Evolutionary conservation across 139 green algal species (phyloP), one percentile per base, ranked within the genome.

Genomic region (Coccomyxa sp.): DNA sequence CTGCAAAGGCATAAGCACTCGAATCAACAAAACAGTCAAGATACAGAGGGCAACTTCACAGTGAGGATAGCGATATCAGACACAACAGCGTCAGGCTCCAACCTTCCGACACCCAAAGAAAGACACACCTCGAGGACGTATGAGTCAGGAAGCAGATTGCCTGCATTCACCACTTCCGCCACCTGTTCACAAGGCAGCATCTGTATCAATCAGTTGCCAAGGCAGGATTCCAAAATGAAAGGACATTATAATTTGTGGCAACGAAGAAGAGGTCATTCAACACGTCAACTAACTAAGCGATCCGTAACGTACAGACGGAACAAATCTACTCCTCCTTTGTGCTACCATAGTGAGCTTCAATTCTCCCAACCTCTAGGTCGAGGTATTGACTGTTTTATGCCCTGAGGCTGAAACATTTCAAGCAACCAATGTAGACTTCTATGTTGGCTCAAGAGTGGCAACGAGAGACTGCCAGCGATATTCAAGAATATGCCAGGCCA

Each of bases 121-220:
- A 38, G 76, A 14, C 76, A 83, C 77, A 97, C 89, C 71, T 93
- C 82, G 31, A 98, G 80, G 7, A 99, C 92, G 23, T 97, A 81
- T 0, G 87, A 82, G 85, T 99, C 96, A 15, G 96, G 91, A 11
- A 99, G 83, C 67, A 99, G 91, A 67, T 96, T 80, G 45, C 96
- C 96, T 3, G 68, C 25, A 21, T 86, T 84, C 27, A 96, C 95
- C 18, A 93, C 91, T 13, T 74, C 81, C 59, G 92, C 83, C 88
- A 98, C 94, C 92, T 96, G 86, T n/a, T 45, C 76, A 81, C 13
- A 25, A 76, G 23, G 25, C 71, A 78, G 71, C 66, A 23, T 74
- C 9, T 27, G 9, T 27, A 30, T 74, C 66, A 74, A 9, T 10
- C 21, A 23, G 10, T 3, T 27, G 9, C 23, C 21, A 23, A 10